Percentiles rank a stretch among this genome's conserved stretches.
These are phyloP conservation scores for Neophaeococcomyces mojaviensis DNA, from an alignment of 2,329 filamentous ascomycete genomes.

Conservation along the genomic window DNA sequence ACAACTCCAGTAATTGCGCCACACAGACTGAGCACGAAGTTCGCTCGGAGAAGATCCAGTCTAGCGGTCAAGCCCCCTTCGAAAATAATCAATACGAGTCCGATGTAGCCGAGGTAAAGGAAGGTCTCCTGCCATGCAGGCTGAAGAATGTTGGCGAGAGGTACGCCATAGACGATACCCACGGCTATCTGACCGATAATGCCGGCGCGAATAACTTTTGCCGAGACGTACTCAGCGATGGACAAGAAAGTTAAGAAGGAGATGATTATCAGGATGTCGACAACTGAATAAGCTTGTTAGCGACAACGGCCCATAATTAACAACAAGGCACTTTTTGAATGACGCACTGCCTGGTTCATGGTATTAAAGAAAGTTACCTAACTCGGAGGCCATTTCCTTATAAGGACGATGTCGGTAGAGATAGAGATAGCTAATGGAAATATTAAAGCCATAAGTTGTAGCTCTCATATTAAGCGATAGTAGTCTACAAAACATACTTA, in stretches of 20 bases:
- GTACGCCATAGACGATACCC: slow-evolving; percentile 61
- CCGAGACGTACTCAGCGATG: slow-evolving; percentile 47
- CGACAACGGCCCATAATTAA: neutral
- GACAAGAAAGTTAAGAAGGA: slow-evolving; percentile 59
- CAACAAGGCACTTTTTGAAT: neutral
- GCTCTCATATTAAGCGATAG: too few species aligned
- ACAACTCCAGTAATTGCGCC: slow-evolving; percentile 39
- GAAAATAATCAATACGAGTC: slow-evolving; percentile 61
- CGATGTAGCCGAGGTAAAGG: slow-evolving; percentile 62
- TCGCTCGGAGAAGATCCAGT: slow-evolving; percentile 40
- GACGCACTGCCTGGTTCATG: slow-evolving; percentile 33
- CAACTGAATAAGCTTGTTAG: slow-evolving; percentile 57
- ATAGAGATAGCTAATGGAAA: too few species aligned
- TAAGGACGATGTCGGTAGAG: too few species aligned
- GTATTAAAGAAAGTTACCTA: slow-evolving; percentile 30
- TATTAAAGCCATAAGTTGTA: too few species aligned
- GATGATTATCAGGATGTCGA: slow-evolving; percentile 50
- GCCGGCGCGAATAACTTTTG: slow-evolving; percentile 58
- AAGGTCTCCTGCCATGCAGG: slow-evolving; percentile 46
- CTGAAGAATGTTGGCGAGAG: slow-evolving; percentile 55
- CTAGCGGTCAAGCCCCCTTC: slow-evolving; percentile 48
- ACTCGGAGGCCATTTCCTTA: too few species aligned
- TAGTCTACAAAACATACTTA: too few species aligned
- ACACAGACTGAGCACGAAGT: slow-evolving; percentile 36
- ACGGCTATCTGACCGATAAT: slow-evolving; percentile 63